phyloP scores from a whole-genome alignment of 2,329 filamentous ascomycete genomes.

The Ophiosphaerella korrae region DNA sequence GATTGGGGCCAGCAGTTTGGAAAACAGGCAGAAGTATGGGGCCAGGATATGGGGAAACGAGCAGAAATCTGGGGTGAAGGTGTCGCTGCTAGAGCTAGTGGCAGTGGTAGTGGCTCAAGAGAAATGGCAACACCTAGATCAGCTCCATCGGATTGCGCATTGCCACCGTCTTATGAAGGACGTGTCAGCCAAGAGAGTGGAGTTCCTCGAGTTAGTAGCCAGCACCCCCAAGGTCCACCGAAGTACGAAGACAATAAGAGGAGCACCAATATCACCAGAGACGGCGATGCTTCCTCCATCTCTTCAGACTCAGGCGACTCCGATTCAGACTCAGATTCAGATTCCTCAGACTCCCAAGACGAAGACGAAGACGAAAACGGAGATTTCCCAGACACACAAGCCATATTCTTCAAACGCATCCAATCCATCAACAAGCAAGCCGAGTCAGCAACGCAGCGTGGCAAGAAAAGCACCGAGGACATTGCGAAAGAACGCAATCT shows the following conservation, averaged over 20 bases:
- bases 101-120: slow-evolving; percentile 6
- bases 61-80: slow-evolving; percentile 18
- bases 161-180: slow-evolving; percentile 20
- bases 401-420: slow-evolving; percentile 21
- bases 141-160: slow-evolving; percentile 10
- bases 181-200: slow-evolving; percentile 28
- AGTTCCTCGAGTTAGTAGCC: slow-evolving; percentile 12
- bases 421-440: slow-evolving; percentile 30
- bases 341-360: slow-evolving; percentile 17
- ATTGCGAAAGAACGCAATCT: slow-evolving; percentile 30
- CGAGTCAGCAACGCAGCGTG: slow-evolving; percentile 21
- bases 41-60: slow-evolving; percentile 21
- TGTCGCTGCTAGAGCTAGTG: slow-evolving; percentile 11
- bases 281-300: slow-evolving; percentile 25
- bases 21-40: slow-evolving; percentile 26
- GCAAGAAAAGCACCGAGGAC: slow-evolving; percentile 27
- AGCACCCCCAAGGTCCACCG: slow-evolving; percentile 1
- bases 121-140: neutral
- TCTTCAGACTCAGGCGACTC: slow-evolving; percentile 30
- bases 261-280: slow-evolving; percentile 7
- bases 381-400: slow-evolving; percentile 13
- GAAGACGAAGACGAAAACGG: slow-evolving; percentile 19
- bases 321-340: slow-evolving; percentile 16
- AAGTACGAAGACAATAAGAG: neutral
- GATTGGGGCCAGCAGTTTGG: slow-evolving; percentile 39